Conservation (phyloP, 2,329 filamentous ascomycete genomes). For the Fusarium longipes region DNA sequence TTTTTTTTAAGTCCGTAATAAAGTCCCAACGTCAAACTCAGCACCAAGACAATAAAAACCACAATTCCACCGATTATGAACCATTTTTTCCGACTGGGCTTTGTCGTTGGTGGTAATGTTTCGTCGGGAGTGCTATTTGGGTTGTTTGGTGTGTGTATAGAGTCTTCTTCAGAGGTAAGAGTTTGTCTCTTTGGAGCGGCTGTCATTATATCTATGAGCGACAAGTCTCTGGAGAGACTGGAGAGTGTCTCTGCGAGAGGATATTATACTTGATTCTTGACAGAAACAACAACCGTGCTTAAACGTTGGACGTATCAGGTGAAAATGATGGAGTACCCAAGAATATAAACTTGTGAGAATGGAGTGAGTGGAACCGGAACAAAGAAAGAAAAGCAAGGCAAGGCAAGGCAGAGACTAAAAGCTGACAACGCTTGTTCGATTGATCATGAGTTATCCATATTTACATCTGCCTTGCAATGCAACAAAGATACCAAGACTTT, state of each 20-base stretch:
- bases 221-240: neutral
- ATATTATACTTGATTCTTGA: neutral
- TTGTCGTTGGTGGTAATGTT: neutral
- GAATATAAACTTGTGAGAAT: neutral
- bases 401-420: neutral
- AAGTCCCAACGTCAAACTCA: constrained; percentile 36
- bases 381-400: neutral
- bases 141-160: constrained; percentile 5
- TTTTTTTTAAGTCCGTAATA: constrained; percentile 38
- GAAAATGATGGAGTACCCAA: neutral
- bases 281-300: neutral
- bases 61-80: constrained; percentile 16
- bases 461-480: neutral
- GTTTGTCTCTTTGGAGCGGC: constrained; percentile 10
- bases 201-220: constrained; percentile 12
- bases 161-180: constrained; percentile 22
- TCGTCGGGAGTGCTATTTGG: neutral
- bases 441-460: neutral
- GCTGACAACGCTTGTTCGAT: neutral
- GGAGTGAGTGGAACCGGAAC: neutral
- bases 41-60: constrained; percentile 15
- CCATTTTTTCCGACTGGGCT: constrained; percentile 25
- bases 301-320: neutral
- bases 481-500: constrained; percentile 12
- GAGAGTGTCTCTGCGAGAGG: constrained; percentile 11